A percentile compares a stretch with the other conserved stretches of the same genome.
phyloP scores from a whole-genome alignment of 805 yeast genomes.

The Scheffersomyces lignosus region DNA sequence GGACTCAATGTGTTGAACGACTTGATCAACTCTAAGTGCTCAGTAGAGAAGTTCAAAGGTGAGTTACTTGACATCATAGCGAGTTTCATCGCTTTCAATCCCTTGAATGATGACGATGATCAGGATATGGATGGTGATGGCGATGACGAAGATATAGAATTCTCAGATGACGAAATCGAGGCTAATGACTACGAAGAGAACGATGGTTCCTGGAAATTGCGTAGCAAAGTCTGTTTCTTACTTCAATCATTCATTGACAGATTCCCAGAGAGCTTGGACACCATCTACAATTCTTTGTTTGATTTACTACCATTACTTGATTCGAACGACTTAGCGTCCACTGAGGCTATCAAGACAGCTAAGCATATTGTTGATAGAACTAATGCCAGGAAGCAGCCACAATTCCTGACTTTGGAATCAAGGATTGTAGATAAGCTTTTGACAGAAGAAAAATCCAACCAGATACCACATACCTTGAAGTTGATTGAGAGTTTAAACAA shows the following conservation, averaged over 20 bases:
- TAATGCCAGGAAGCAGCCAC: background rate
- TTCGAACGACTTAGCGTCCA: slow-evolving; percentile 49
- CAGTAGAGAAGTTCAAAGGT: slow-evolving; percentile 8
- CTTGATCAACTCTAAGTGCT: slow-evolving; percentile 17
- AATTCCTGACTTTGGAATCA: slow-evolving; percentile 16
- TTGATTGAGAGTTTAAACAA: slow-evolving; percentile 29
- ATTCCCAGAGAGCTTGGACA: slow-evolving; percentile 36
- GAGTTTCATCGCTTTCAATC: slow-evolving; percentile 31
- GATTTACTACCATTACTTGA: slow-evolving; percentile 36
- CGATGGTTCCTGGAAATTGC: slow-evolving; percentile 59
- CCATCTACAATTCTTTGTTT: slow-evolving; percentile 31
- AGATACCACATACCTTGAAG: slow-evolving; percentile 23
- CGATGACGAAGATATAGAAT: slow-evolving; percentile 15
- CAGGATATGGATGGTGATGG: slow-evolving; percentile 22
- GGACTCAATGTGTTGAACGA: slow-evolving; percentile 45
- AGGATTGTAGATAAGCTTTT: slow-evolving; percentile 27
- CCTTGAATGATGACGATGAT: slow-evolving; percentile 27
- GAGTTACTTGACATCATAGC: slow-evolving; percentile 17
- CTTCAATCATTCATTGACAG: slow-evolving; percentile 36
- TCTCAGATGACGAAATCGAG: slow-evolving; percentile 48
- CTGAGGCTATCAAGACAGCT: slow-evolving; percentile 48
- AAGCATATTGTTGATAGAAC: slow-evolving; percentile 37
- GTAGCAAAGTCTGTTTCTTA: slow-evolving; percentile 51
- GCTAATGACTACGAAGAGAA: slow-evolving; percentile 44
- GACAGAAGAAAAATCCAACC: slow-evolving; percentile 15